Evolutionary conservation across 2,329 filamentous ascomycete species (phyloP), one percentile per base, ranked within the genome.

Genomic region (Pseudopithomyces chartarum): DNA sequence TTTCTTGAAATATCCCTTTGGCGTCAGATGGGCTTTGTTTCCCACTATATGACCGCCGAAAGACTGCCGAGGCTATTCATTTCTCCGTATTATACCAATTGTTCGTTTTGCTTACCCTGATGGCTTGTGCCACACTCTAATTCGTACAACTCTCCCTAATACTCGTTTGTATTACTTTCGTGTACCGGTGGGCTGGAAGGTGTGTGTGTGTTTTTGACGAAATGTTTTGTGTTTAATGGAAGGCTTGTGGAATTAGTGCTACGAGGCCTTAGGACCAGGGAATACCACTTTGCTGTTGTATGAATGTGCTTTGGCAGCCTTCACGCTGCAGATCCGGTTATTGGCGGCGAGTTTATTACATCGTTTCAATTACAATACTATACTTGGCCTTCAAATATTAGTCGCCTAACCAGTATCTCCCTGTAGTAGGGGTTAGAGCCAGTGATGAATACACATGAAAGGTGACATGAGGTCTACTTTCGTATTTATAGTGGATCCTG

Each of bases 11-110:
- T n/a, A 26, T 40, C 52, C 34, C 8, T 8, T 48, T 49, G 52
- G 56, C 54, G 54, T 54, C 55, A 46, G 42, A 40, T 52, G 33
- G 54, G 26, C 45, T 17, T 48, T 45, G 39, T 42, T 20, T 6
- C n/a, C 29, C 43, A 40, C 22, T 12, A 20, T 23, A 8, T 15
- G 32, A 22, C 33, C 33, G 33, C 32, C 20, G 13, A 17, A 19
- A 13, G 19, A 11, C 4, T 51, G 20, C 45, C 12, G 38, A 50
- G 38, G 48, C 48, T 36, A 5, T 48, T 48, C 32, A 10, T 39
- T 54, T 47, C 20, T 33, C 46, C 54, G 56, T 61, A 56, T 46
- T 59, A 61, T 61, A 61, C 59, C 59, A 61, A 50, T 34, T 57
- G 36, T 12, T 51, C 32, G 22, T 52, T 54, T 51, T 45, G 13